Conservation (phyloP, 805 yeast genomes). For the Komagataella kurtzmanii region DNA sequence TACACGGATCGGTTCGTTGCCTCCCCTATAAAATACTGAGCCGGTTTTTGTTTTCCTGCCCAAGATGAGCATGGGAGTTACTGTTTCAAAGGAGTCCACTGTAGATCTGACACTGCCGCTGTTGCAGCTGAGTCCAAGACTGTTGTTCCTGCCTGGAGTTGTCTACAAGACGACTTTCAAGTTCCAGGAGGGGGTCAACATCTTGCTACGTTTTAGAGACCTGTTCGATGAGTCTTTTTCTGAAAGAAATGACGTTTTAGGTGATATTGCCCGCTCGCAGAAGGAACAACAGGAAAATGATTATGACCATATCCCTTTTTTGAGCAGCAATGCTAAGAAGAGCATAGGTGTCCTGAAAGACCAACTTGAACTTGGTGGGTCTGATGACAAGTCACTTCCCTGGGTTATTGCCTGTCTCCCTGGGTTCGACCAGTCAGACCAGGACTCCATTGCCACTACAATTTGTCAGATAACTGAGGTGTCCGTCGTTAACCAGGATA, state of each 20-base stretch:
- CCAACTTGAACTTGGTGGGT: background rate
- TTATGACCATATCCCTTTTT: background rate
- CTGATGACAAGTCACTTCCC: slow-evolving; percentile 1
- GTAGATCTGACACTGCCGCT: slow-evolving; percentile 9
- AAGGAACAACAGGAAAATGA: slow-evolving; percentile 3
- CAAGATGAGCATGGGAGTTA: background rate
- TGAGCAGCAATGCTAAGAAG: background rate
- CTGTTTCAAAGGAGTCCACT: background rate
- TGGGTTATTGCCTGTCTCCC: slow-evolving; percentile 14
- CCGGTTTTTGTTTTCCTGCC: background rate
- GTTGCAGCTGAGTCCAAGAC: slow-evolving; percentile 8
- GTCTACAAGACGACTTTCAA: slow-evolving; percentile 43
- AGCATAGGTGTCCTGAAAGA: slow-evolving; percentile 1
- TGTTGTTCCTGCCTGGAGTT: slow-evolving; percentile 49
- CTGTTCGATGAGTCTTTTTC: slow-evolving; percentile 1
- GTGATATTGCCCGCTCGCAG: slow-evolving; percentile 1
- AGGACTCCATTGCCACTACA: slow-evolving; percentile 17
- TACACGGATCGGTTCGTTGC: background rate
- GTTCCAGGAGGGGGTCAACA: slow-evolving; percentile 29
- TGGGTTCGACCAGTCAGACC: slow-evolving; percentile 5
- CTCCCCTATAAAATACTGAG: background rate
- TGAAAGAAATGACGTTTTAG: slow-evolving; percentile 6
- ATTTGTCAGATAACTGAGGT: slow-evolving; percentile 34
- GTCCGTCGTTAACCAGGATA: slow-evolving; percentile 25
- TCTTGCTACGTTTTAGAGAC: slow-evolving; percentile 24